Base-by-base conservation (phyloP, 2,329 filamentous ascomycete species). In the Diaporthe ilicicola region DNA sequence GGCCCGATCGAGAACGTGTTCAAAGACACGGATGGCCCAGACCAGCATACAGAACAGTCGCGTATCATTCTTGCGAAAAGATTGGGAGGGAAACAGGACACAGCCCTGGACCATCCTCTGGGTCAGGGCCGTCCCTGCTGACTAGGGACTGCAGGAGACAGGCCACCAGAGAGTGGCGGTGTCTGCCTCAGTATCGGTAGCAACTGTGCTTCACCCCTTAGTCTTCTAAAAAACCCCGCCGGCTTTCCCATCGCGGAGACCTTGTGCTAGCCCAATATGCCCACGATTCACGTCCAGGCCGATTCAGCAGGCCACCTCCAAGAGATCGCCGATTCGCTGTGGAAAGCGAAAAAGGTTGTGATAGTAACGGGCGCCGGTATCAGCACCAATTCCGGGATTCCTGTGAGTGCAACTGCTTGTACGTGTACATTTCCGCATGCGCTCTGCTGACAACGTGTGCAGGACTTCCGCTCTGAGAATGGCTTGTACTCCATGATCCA, bases 311-410 rank as follows among this genome's bases (percentile, higher is more conserved):
- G 86, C 73, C 82, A 85, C 65, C 84, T 93, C n/a, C 90, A 91
- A 75, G 82, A 87, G 39, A 89, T 93, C 74, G 91, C 92, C 76
- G 87, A 92, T 76, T 81, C 84, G 4, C 81, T 93, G 54, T 86
- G 87, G 73, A 91, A 90, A 78, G 88, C 91, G 13, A 88, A 87
- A 73, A 93, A 92, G 78, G 86, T 93, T n/a, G 86, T 93, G 10
- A 88, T 93, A 24, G 84, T 93, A 39, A 93, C 92, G 0, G 91
- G 92, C 62, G 91, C 91, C 61, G 91, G 91, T 66, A 93, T 93
- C 77, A 92, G 90, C 77, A 93, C 92, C 64, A 93, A 93, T 78
- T 93, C 90, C 73, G 92, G 92, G 69, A 93, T 93, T 77, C 91
- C 91, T 64, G 91, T 93, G 83, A 77, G 87, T 79, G 10, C 15